Base-by-base conservation (phyloP, 208 protist species). In the Crithidia fasciculata region DNA sequence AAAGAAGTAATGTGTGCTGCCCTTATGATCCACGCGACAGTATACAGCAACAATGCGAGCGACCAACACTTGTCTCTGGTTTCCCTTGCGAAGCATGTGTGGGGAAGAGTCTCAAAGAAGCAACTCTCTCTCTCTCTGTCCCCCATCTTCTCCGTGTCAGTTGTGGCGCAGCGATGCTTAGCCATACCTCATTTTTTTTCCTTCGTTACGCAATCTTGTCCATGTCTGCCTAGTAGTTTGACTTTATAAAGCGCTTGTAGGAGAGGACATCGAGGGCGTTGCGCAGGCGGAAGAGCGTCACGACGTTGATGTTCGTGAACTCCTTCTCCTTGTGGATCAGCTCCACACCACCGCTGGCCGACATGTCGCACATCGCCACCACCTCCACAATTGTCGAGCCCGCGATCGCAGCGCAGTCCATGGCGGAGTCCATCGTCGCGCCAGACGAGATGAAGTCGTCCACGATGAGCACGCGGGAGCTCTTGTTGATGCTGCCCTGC, bases 371-470 rank as follows among this genome's bases (percentile, higher is more conserved):
- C 45, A 95, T 73, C 16, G 83, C 85, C 39, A 88, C 69, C 39
- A 85, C 80, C 63, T 97, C 91, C 52, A 95, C 74, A 16, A 96
- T 80, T 10, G 59, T 78, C 10, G 86, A 80, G 2, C 82, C 85
- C 10, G 88, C 85, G 55, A 92, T 86, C 37, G 83, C 69, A 0
- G 83, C 79, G 53, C 93, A 88, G 36, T 93, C 84, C 50, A 97
- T 80, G 0, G 87, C 91, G 5, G 91, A 69, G 18, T 78, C 78
- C 68, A 89, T 83, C 12, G 88, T 94, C n/a, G 76, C 56, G 5
- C 92, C 91, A n/a, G 83, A 84, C 2, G 87, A 87, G 56, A 96
- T 96, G 43, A 96, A 91, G 74, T 98, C 92, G 74, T 98, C 95
- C 36, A 97, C 82, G n/a, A 97, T 74, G 10, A 97, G 62, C 16